These are phyloP conservation scores for Hibiscus syriacus DNA, from an alignment of 345 rosid genomes.

Conservation along the genomic window DNA sequence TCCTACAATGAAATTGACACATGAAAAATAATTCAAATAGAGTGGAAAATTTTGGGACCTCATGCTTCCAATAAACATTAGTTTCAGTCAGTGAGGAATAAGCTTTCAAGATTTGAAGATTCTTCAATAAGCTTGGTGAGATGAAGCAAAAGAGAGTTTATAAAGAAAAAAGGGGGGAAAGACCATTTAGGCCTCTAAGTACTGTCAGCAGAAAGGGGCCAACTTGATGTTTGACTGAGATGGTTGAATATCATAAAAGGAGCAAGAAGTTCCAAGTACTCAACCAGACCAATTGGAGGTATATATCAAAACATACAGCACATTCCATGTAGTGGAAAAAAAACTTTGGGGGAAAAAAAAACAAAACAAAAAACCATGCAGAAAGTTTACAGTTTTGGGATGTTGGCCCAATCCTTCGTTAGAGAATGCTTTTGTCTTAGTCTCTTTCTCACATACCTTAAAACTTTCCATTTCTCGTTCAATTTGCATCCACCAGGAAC, in stretches of 20 bases:
- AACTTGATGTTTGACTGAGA: neutral
- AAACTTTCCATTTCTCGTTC: slow-evolving; percentile 99
- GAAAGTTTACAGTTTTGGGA: slow-evolving; percentile 82
- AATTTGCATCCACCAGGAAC: slow-evolving; percentile 75
- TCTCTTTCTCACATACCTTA: slow-evolving; percentile 97
- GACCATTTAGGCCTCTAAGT: neutral
- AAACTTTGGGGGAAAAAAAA: neutral
- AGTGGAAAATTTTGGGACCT: neutral
- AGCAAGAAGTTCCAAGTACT: neutral
- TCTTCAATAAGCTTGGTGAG: neutral
- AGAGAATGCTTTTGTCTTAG: slow-evolving; percentile 98
- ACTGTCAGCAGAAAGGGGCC: no score
- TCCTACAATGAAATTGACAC: slow-evolving; percentile 40
- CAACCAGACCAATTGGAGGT: neutral
- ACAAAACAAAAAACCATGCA: neutral
- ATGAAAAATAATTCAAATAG: neutral
- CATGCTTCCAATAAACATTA: neutral
- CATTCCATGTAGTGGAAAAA: neutral
- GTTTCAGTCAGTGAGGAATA: neutral
- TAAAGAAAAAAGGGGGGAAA: neutral
- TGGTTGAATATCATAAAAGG: neutral
- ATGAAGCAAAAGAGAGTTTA: neutral
- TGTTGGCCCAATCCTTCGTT: slow-evolving; percentile 99
- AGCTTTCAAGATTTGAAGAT: neutral
- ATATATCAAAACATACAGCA: neutral